These are phyloP conservation scores for Yarrowia keelungensis DNA, from an alignment of 805 yeast genomes.

Conservation along the genomic window DNA sequence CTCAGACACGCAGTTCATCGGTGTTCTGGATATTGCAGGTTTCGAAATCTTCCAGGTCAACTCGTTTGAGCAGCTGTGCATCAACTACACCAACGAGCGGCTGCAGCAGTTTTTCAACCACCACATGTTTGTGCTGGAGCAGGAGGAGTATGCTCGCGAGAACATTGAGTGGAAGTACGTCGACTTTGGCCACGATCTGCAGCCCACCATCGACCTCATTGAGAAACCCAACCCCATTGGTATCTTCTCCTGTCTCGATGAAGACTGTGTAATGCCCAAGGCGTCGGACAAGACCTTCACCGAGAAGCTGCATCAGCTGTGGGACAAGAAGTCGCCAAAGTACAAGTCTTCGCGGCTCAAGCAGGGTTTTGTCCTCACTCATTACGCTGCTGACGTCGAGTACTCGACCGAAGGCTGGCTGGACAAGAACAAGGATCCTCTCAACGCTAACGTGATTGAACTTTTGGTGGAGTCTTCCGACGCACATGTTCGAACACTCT, in stretches of 20 bases:
- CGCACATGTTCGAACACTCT: slow-evolving; percentile 62
- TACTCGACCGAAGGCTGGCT: slow-evolving; percentile 92
- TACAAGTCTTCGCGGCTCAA: slow-evolving; percentile 76
- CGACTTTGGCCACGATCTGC: slow-evolving; percentile 93
- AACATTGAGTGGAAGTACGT: slow-evolving; percentile 92
- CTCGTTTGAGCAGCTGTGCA: slow-evolving; percentile 96
- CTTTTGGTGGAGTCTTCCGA: slow-evolving; percentile 66
- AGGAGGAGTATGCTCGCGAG: slow-evolving; percentile 94
- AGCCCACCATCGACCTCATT: slow-evolving; percentile 91
- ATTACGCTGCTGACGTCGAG: slow-evolving; percentile 97
- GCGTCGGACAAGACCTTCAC: slow-evolving; percentile 83
- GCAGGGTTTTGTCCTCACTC: slow-evolving; percentile 82
- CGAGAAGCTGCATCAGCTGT: slow-evolving; percentile 72
- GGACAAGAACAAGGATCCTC: slow-evolving; percentile 91
- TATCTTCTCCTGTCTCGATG: slow-evolving; percentile 84
- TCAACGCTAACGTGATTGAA: slow-evolving; percentile 73
- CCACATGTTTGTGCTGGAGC: slow-evolving; percentile 93
- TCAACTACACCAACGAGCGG: slow-evolving; percentile 90
- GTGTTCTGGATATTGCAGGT: slow-evolving; percentile 96
- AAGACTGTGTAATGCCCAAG: slow-evolving; percentile 93
- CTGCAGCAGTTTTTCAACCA: slow-evolving; percentile 97
- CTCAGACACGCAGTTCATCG: slow-evolving; percentile 60
- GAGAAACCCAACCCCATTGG: slow-evolving; percentile 81
- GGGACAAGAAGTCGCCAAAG: slow-evolving; percentile 62
- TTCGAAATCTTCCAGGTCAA: slow-evolving; percentile 96